These are phyloP conservation scores for Cubamyces sp. DNA, from an alignment of 768 basidiomycete genomes.

Conservation along the genomic window DNA sequence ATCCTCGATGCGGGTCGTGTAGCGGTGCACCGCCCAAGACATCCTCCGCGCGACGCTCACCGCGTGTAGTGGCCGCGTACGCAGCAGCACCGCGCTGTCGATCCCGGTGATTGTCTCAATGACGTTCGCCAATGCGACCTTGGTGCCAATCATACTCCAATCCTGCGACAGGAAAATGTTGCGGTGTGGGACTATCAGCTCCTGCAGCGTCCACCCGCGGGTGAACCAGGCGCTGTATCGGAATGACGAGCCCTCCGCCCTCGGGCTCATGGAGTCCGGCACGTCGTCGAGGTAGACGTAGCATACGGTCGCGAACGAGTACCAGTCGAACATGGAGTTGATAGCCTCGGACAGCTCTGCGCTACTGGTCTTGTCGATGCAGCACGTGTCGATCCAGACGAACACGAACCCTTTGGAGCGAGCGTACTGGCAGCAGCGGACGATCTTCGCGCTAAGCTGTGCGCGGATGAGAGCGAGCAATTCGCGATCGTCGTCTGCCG, in stretches of 20 bases:
- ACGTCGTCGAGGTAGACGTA: conserved; percentile 3
- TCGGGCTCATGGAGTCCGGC: not conserved
- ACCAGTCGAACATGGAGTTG: conserved; percentile 5
- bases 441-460: not conserved
- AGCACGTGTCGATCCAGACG: conserved; percentile 17
- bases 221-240: not conserved
- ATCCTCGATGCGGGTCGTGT: conserved; percentile 1
- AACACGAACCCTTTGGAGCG: not conserved
- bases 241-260: not conserved
- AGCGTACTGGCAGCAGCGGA: not conserved
- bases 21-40: conserved; percentile 2
- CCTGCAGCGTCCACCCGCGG: conserved; percentile 5
- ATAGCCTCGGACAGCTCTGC: conserved; percentile 11
- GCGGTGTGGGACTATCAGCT: not conserved
- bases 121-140: not conserved
- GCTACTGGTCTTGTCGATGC: conserved; percentile 15
- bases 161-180: not conserved
- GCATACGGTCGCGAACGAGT: not conserved
- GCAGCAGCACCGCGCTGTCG: not conserved
- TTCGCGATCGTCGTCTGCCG: too few species aligned
- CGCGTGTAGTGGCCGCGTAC: not conserved
- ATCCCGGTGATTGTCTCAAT: not conserved
- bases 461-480: not conserved
- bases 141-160: conserved; percentile 6
- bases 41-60: conserved; percentile 12